Evolutionary conservation across 73 alveolate genomes (phyloP).

Genomic region (Breviolum minutum): DNA sequence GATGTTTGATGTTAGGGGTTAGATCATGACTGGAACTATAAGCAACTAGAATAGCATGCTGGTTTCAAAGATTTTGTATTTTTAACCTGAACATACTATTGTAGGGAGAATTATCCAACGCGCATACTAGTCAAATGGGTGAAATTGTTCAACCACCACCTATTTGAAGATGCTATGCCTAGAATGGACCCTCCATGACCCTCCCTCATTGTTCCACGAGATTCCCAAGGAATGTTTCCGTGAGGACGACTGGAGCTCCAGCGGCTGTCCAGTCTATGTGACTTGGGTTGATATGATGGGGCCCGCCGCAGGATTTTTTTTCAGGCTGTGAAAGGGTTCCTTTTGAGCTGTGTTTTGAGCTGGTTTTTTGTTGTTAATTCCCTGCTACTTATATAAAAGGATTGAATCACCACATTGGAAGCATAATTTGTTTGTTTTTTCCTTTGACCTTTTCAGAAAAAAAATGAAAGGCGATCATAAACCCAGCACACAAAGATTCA

Average conservation of each 20-base stretch:
- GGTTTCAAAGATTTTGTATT: too few species aligned
- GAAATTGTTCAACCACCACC: too few species aligned
- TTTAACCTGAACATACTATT: too few species aligned
- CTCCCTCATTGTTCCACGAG: background rate
- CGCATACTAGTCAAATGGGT: too few species aligned
- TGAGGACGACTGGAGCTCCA: slow-evolving; percentile 46
- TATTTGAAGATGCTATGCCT: background rate
- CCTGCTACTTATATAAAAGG: background rate
- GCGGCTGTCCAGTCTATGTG: slow-evolving; percentile 26
- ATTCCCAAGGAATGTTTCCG: slow-evolving; percentile 60
- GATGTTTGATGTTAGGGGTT: too few species aligned
- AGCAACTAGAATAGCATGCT: too few species aligned
- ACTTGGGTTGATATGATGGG: background rate
- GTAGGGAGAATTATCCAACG: too few species aligned
- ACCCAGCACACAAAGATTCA: background rate
- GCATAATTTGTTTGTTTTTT: background rate
- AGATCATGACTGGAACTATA: too few species aligned
- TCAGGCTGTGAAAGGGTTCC: background rate
- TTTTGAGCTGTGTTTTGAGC: too few species aligned
- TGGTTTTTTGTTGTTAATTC: background rate
- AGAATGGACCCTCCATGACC: background rate
- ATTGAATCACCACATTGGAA: background rate
- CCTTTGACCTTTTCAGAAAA: too few species aligned
- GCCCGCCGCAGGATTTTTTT: background rate
- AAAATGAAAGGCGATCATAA: too few species aligned